Evolutionary conservation across 2,329 filamentous ascomycete species (phyloP).

Genomic region (Chaetomiaceae sp.): DNA sequence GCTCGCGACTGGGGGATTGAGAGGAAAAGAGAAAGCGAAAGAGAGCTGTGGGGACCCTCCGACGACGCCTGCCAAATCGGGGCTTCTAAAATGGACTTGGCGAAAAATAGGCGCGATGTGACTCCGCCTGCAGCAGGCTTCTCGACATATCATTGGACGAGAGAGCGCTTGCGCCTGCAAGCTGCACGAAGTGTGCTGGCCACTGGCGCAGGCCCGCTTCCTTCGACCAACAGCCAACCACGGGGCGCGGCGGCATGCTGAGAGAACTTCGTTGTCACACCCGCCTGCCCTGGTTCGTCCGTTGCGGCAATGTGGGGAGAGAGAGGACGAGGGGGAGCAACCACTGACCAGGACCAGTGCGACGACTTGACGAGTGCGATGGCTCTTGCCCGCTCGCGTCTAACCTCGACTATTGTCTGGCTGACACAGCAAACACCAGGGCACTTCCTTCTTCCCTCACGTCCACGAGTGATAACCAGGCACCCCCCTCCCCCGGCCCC

Average conservation of each 20-base stretch:
- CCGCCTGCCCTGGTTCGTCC: background rate
- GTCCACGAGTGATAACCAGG: too few relatives aligned
- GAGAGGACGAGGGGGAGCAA: too few relatives aligned
- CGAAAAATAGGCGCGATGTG: constrained; percentile 26
- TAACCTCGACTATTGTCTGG: too few relatives aligned
- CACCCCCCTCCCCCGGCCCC: too few relatives aligned
- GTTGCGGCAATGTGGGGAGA: background rate
- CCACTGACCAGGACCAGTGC: too few relatives aligned
- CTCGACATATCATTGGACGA: constrained; percentile 21
- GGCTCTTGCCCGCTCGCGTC: too few relatives aligned
- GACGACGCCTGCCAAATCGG: constrained; percentile 8
- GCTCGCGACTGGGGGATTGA: too few relatives aligned
- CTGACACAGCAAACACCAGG: background rate
- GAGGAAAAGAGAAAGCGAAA: too few relatives aligned
- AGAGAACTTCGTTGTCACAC: constrained; percentile 6
- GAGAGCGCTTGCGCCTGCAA: constrained; percentile 35
- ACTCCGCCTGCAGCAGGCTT: constrained; percentile 19
- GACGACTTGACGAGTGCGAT: too few relatives aligned
- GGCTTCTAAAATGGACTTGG: constrained; percentile 15
- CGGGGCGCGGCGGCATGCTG: background rate
- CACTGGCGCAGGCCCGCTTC: constrained; percentile 9
- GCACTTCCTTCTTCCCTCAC: too few relatives aligned
- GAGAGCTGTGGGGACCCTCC: too few relatives aligned
- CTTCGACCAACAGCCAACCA: constrained; percentile 15
- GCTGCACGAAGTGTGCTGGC: constrained; percentile 19